phyloP scores from a whole-genome alignment of 2,329 filamentous ascomycete genomes.

The Tothia fuscella region DNA sequence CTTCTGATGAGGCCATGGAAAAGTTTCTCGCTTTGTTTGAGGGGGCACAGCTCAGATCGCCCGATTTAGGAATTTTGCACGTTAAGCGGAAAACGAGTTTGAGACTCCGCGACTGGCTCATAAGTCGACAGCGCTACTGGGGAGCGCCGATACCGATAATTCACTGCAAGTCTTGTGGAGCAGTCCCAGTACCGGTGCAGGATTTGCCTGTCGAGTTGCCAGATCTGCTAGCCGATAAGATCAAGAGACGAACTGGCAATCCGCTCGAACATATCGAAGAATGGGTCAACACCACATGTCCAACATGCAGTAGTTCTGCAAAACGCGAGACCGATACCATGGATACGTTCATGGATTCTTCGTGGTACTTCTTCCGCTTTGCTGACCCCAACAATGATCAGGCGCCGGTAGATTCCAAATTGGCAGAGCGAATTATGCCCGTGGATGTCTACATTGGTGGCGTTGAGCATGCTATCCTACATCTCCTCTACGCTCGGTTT shows the following conservation, averaged over 20 bases:
- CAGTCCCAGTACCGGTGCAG: slow-evolving; percentile 64
- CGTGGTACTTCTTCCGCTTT: slow-evolving; percentile 84
- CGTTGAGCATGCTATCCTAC: slow-evolving; percentile 81
- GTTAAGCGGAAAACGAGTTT: slow-evolving; percentile 40
- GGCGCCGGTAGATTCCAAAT: slow-evolving; percentile 49
- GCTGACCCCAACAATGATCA: slow-evolving; percentile 55
- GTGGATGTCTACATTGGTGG: slow-evolving; percentile 86
- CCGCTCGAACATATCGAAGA: slow-evolving; percentile 59
- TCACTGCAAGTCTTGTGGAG: slow-evolving; percentile 65
- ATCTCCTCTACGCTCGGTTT: slow-evolving; percentile 80
- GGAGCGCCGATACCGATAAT: slow-evolving; percentile 81
- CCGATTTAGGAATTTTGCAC: neutral
- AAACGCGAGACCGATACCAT: slow-evolving; percentile 85
- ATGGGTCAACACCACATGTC: slow-evolving; percentile 67
- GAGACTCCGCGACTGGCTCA: slow-evolving; percentile 78
- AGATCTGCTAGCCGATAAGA: slow-evolving; percentile 54
- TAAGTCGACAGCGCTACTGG: slow-evolving; percentile 90
- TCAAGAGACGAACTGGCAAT: slow-evolving; percentile 60
- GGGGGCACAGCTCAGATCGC: neutral
- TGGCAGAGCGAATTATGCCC: slow-evolving; percentile 48
- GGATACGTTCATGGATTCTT: slow-evolving; percentile 93
- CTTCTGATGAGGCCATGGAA: too few species aligned
- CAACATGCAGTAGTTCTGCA: slow-evolving; percentile 57
- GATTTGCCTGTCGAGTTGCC: slow-evolving; percentile 70
- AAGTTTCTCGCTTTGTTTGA: neutral